Evolutionary conservation across 257 asterid species (phyloP).

Genomic region (Solanum piurae): DNA sequence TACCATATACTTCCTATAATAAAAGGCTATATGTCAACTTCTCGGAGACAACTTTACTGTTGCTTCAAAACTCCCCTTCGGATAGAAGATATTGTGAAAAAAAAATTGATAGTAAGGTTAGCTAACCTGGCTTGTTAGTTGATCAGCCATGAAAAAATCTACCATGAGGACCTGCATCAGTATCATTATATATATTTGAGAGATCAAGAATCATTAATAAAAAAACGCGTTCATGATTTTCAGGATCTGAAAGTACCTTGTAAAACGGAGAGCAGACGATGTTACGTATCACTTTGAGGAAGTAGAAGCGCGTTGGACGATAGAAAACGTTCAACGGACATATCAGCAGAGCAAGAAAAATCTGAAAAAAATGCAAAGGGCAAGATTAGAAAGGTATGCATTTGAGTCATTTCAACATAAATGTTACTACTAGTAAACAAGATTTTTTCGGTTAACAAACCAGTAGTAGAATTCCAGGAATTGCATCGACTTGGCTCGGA

Average conservation of each 20-base stretch:
- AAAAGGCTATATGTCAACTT: neutral
- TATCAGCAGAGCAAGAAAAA: conserved; percentile 28
- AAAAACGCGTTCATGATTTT: neutral
- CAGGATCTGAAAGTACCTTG: conserved; percentile 35
- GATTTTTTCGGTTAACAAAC: conserved; percentile 19
- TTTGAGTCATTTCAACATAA: neutral
- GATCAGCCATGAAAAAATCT: conserved; percentile 98
- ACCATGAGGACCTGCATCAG: conserved; percentile 64
- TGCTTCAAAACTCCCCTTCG: neutral
- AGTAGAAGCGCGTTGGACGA: conserved; percentile 69
- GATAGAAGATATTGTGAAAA: neutral
- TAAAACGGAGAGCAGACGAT: conserved; percentile 83
- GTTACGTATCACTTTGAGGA: conserved; percentile 71
- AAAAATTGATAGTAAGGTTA: neutral
- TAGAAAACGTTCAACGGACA: conserved; percentile 76
- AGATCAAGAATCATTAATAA: neutral
- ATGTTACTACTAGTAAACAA: neutral
- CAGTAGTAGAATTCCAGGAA: conserved; percentile 68
- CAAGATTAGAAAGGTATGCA: neutral
- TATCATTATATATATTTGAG: neutral
- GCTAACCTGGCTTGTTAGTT: conserved; percentile 93
- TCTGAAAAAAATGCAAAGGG: conserved; percentile 23
- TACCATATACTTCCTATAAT: neutral
- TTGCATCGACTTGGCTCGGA: conserved; percentile 39
- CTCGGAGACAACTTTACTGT: neutral